Evolutionary conservation across 2,329 filamentous ascomycete genomes (phyloP).

Genomic region (Aspergillus quadricinctus): DNA sequence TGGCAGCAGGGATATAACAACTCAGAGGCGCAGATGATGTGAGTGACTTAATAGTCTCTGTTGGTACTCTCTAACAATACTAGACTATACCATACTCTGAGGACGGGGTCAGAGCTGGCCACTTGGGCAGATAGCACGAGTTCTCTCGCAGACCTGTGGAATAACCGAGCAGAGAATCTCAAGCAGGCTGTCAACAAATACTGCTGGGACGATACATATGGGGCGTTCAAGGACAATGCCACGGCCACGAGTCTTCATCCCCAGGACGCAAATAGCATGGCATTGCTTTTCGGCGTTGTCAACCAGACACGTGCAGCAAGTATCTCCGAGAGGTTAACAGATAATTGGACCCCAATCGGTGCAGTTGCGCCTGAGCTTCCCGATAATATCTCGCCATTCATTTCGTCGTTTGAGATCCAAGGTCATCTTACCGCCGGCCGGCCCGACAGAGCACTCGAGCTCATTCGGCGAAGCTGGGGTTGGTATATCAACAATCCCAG

Average conservation of each 20-base stretch:
- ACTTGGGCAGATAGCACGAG: conserved; percentile 43
- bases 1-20: conserved; percentile 50
- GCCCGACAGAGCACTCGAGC: conserved; percentile 49
- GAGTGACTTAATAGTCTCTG: not conserved
- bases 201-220: conserved; percentile 47
- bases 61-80: not conserved
- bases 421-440: conserved; percentile 50
- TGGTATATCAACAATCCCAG: conserved; percentile 57
- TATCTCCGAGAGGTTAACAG: conserved; percentile 44
- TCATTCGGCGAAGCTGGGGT: conserved; percentile 56
- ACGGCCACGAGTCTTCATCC: conserved; percentile 50
- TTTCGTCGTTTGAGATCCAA: conserved; percentile 56
- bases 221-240: conserved; percentile 53
- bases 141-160: conserved; percentile 23
- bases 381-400: conserved; percentile 56
- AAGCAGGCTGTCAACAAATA: conserved; percentile 44
- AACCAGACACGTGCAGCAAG: conserved; percentile 30
- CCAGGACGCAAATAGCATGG: conserved; percentile 58
- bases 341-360: conserved; percentile 55
- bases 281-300: conserved; percentile 48
- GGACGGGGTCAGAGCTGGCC: conserved; percentile 50
- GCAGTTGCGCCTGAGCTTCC: conserved; percentile 54
- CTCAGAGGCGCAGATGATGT: conserved; percentile 50
- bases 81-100: conserved; percentile 50
- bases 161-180: conserved; percentile 26